Conservation (phyloP, 139 green algal genomes). For the Picochlorum costavermella region DNA sequence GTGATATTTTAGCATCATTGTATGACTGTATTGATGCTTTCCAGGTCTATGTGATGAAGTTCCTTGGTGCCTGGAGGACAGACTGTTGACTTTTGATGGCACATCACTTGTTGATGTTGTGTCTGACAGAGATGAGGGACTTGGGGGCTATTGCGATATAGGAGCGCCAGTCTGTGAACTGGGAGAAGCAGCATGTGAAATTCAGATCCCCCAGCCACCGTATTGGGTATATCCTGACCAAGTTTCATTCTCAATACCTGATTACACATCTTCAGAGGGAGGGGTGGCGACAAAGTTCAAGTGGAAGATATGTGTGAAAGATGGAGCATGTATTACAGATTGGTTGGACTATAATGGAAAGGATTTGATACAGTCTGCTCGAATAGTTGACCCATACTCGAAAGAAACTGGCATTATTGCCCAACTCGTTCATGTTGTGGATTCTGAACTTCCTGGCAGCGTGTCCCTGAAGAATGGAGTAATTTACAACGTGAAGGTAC, state of each 20-base stretch:
- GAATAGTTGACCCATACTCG: not conserved
- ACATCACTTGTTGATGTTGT: slow-evolving; percentile 30
- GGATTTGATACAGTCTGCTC: slow-evolving; percentile 6
- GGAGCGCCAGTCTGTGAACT: slow-evolving; percentile 9
- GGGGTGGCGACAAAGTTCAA: slow-evolving; percentile 23
- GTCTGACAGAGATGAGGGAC: slow-evolving; percentile 5
- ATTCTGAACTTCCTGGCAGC: slow-evolving; percentile 3
- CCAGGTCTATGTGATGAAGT: slow-evolving; percentile 30
- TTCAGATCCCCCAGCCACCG: slow-evolving; percentile 16
- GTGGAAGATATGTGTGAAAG: slow-evolving; percentile 33
- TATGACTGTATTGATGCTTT: slow-evolving; percentile 1
- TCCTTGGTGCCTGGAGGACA: slow-evolving; percentile 22
- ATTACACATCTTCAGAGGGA: slow-evolving; percentile 16
- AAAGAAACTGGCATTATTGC: not conserved
- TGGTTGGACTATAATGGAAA: slow-evolving; percentile 16
- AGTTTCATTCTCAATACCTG: slow-evolving; percentile 35
- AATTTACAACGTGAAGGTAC: slow-evolving; percentile 50
- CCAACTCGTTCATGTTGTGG: slow-evolving; percentile 15
- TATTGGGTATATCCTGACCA: slow-evolving; percentile 27
- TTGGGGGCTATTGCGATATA: slow-evolving; percentile 29
- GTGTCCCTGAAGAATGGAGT: slow-evolving; percentile 17
- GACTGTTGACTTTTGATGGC: slow-evolving; percentile 17
- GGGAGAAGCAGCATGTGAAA: slow-evolving; percentile 17
- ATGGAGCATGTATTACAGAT: slow-evolving; percentile 31
- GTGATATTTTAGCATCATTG: not conserved